These are phyloP conservation scores for Saururus chinensis DNA, from an alignment of 164 flowering plant species.

Conservation along the genomic window DNA sequence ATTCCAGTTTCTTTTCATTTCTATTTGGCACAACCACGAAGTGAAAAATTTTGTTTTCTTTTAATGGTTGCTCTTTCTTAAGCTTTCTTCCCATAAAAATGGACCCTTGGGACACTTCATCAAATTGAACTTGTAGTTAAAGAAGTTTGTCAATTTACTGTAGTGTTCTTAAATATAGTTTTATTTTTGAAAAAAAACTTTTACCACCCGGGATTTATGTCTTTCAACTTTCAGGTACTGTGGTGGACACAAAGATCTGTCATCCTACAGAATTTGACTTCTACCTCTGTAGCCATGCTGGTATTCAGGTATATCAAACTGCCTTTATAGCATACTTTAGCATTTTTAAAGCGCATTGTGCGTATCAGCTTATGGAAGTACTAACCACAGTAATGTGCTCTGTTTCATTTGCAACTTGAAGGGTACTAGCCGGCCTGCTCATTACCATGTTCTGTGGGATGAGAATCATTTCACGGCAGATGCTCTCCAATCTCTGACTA, in stretches of 20 bases:
- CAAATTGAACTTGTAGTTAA: too few relatives aligned
- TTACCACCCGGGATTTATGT: not conserved
- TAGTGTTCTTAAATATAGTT: too few relatives aligned
- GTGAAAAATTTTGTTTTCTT: too few relatives aligned
- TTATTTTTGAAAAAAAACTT: too few relatives aligned
- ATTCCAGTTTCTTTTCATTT: too few relatives aligned
- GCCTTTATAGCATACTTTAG: too few relatives aligned
- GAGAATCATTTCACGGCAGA: constrained; percentile 52
- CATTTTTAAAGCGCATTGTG: not conserved
- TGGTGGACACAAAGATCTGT: constrained; percentile 58
- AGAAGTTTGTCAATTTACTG: too few relatives aligned
- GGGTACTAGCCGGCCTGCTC: constrained; percentile 64
- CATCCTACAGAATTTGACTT: constrained; percentile 64
- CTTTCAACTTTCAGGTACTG: constrained; percentile 34
- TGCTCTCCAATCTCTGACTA: constrained; percentile 34
- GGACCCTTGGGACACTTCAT: too few relatives aligned
- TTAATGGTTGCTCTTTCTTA: too few relatives aligned
- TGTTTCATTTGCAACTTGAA: constrained; percentile 3
- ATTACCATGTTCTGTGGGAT: constrained; percentile 53
- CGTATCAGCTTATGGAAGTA: not conserved
- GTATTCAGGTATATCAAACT: constrained; percentile 35
- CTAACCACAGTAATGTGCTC: not conserved
- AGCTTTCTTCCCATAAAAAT: too few relatives aligned
- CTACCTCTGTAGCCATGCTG: constrained; percentile 58
- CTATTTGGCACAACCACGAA: too few relatives aligned